phyloP scores from a whole-genome alignment of 2,329 filamentous ascomycete species.

The Aspergillus sp. region DNA sequence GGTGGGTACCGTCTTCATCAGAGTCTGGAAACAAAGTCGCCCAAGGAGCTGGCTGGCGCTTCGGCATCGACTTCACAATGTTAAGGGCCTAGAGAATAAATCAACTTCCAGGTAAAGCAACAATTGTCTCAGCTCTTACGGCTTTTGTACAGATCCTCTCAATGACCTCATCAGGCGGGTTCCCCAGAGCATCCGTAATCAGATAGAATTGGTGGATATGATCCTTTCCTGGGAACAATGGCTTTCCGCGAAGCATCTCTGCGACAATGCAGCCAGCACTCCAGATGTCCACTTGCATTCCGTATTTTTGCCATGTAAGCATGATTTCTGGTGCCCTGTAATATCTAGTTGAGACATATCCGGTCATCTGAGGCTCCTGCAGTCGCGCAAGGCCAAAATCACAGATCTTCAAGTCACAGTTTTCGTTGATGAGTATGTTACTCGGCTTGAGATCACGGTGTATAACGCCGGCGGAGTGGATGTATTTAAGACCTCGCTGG shows the following conservation, averaged over 20 bases:
- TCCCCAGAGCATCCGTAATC: constrained; percentile 94
- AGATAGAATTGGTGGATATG: constrained; percentile 99
- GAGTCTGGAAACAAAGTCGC: constrained; percentile 90
- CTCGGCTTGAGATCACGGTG: constrained; percentile 97
- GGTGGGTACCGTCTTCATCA: constrained; percentile 70
- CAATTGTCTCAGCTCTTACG: constrained; percentile 50
- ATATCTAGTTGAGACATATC: constrained; percentile 97
- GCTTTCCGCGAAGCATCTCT: constrained; percentile 98
- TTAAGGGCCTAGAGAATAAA: constrained; percentile 69
- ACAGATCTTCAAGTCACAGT: constrained; percentile 99
- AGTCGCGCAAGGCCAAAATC: constrained; percentile 97
- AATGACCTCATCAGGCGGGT: constrained; percentile 95
- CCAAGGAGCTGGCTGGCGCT: constrained; percentile 84
- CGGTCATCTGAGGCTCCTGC: constrained; percentile 98
- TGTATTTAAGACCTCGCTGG: constrained; percentile 95
- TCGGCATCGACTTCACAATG: constrained; percentile 94
- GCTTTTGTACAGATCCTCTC: constrained; percentile 98
- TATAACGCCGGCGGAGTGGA: constrained; percentile 96
- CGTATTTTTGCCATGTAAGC: constrained; percentile 99
- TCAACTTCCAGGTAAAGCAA: background rate
- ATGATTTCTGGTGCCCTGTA: constrained; percentile 99
- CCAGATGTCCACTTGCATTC: constrained; percentile 98
- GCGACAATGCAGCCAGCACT: constrained; percentile 99
- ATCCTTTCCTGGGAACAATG: constrained; percentile 96
- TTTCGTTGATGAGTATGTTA: constrained; percentile 99